These are phyloP conservation scores for Curvularia spicifera DNA, from an alignment of 2,329 filamentous ascomycete species.

Conservation along the genomic window DNA sequence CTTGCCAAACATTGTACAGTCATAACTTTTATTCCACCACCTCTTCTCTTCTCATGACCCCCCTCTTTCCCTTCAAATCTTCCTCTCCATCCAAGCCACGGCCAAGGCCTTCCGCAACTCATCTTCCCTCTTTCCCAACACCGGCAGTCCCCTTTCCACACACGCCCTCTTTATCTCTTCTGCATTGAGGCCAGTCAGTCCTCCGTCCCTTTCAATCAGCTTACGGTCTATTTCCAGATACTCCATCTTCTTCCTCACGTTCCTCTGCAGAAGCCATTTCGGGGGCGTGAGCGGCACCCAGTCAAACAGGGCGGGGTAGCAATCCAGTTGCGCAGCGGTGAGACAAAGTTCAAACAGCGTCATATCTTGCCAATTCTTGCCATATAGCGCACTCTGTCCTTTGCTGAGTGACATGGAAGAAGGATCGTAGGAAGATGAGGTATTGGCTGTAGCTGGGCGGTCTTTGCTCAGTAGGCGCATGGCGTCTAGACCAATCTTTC, in stretches of 20 bases:
- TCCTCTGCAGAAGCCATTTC: conserved; percentile 61
- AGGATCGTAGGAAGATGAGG: not conserved
- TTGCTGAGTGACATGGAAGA: conserved; percentile 3
- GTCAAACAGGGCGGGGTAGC: conserved; percentile 45
- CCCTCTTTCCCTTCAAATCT: not conserved
- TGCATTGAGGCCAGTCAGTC: conserved; percentile 62
- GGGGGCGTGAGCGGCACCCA: conserved; percentile 50
- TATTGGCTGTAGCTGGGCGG: conserved; percentile 7
- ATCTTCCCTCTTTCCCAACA: conserved; percentile 37
- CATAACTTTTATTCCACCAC: not conserved
- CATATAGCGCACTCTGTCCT: not conserved
- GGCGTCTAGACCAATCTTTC: conserved; percentile 24
- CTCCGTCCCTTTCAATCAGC: conserved; percentile 69
- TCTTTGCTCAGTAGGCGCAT: conserved; percentile 25
- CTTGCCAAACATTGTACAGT: not conserved
- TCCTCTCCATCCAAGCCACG: not conserved
- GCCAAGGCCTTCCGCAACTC: conserved; percentile 36
- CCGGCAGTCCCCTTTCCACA: conserved; percentile 58
- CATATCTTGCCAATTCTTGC: conserved; percentile 14
- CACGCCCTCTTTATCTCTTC: conserved; percentile 75
- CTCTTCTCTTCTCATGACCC: not conserved
- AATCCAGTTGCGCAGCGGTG: conserved; percentile 30
- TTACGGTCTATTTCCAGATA: conserved; percentile 75
- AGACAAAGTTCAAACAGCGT: conserved; percentile 29
- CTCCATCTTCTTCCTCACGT: conserved; percentile 61